A percentile compares a stretch with the other conserved stretches of the same genome.
Evolutionary conservation across 2,329 filamentous ascomycete species (phyloP).

Genomic region (Knufia fluminis): DNA sequence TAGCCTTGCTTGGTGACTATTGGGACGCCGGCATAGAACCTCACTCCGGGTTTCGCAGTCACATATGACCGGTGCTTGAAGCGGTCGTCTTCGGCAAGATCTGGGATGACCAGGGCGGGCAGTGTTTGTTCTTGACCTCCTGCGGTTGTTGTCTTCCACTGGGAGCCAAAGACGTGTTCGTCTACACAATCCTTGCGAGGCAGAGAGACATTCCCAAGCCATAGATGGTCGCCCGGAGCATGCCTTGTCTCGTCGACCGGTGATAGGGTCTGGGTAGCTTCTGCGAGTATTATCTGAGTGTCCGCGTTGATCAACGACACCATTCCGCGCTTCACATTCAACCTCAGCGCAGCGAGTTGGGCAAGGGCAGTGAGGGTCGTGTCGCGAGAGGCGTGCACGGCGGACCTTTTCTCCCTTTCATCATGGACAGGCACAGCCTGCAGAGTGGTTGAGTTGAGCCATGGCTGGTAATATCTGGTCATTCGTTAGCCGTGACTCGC

Average conservation of each 20-base stretch:
- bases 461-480: constrained; percentile 16
- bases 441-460: constrained; percentile 23
- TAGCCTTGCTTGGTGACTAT: constrained; percentile 49
- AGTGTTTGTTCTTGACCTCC: constrained; percentile 15
- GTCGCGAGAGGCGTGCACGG: constrained; percentile 26
- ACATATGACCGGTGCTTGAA: constrained; percentile 33
- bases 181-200: constrained; percentile 24
- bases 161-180: constrained; percentile 19
- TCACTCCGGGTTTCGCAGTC: constrained; percentile 26
- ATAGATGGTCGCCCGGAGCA: constrained; percentile 23
- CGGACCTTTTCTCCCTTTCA: constrained; percentile 12
- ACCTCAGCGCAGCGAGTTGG: constrained; percentile 39
- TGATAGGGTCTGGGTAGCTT: constrained; percentile 38
- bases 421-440: constrained; percentile 13
- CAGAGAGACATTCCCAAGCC: constrained; percentile 26
- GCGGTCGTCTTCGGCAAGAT: constrained; percentile 31
- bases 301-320: constrained; percentile 45
- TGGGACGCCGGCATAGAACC: constrained; percentile 52
- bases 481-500: neutral
- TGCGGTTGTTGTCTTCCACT: constrained; percentile 12
- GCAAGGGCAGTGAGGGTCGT: constrained; percentile 41
- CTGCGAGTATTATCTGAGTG: constrained; percentile 41
- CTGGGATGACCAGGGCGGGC: constrained; percentile 27
- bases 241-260: constrained; percentile 27
- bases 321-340: constrained; percentile 36